Percentiles rank a stretch among this genome's conserved stretches.
Evolutionary conservation across 805 yeast genomes (phyloP).

Genomic region (Candida alai): DNA sequence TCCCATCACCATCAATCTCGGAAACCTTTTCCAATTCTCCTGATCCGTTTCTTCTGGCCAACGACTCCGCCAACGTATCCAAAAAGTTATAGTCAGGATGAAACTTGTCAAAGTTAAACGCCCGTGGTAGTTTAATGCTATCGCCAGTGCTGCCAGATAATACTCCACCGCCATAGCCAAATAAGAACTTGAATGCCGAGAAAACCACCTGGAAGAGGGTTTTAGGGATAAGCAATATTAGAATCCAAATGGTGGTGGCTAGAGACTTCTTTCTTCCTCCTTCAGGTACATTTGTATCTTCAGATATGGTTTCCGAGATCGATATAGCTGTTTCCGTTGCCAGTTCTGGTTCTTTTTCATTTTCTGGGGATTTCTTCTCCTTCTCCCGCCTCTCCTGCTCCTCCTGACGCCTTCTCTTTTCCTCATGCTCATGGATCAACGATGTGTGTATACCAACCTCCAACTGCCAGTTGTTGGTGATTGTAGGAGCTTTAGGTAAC

Average conservation of each 20-base stretch:
- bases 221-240: slow-evolving; percentile 55
- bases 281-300: background rate
- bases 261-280: slow-evolving; percentile 11
- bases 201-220: slow-evolving; percentile 40
- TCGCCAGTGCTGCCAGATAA: background rate
- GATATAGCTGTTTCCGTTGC: background rate
- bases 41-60: slow-evolving; percentile 2
- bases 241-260: slow-evolving; percentile 40
- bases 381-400: slow-evolving; percentile 1
- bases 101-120: slow-evolving; percentile 25
- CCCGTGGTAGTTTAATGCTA: slow-evolving; percentile 19
- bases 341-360: background rate
- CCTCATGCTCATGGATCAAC: slow-evolving; percentile 15
- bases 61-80: background rate
- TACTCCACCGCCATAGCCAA: slow-evolving; percentile 14
- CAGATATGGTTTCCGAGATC: slow-evolving; percentile 1
- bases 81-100: slow-evolving; percentile 17
- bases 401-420: slow-evolving; percentile 5
- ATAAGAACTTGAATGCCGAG: slow-evolving; percentile 26
- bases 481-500: slow-evolving; percentile 38
- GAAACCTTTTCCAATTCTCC: too few species aligned
- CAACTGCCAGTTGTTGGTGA: slow-evolving; percentile 39
- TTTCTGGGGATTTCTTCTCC: slow-evolving; percentile 1
- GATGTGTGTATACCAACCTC: slow-evolving; percentile 39
- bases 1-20: slow-evolving; percentile 1